These are phyloP conservation scores for Bruguiera gymnorhiza DNA, from an alignment of 345 rosid species.

Conservation along the genomic window DNA sequence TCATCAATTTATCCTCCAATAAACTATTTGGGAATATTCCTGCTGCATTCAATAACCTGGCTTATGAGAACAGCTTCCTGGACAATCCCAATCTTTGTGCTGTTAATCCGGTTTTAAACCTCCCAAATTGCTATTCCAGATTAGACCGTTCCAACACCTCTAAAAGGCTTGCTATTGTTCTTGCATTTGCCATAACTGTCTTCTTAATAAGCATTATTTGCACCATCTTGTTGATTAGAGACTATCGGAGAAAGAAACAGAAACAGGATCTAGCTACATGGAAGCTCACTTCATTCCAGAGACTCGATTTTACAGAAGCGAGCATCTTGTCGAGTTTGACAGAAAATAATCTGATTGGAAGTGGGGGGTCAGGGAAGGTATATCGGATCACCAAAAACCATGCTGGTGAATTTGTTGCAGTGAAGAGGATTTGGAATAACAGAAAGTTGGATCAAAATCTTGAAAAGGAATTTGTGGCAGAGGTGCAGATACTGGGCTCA, in stretches of 20 bases:
- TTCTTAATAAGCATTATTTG: slow-evolving; percentile 27
- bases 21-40: slow-evolving; percentile 65
- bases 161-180: slow-evolving; percentile 42
- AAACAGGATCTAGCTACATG: slow-evolving; percentile 44
- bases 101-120: slow-evolving; percentile 37
- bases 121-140: slow-evolving; percentile 50
- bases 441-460: slow-evolving; percentile 47
- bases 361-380: slow-evolving; percentile 91
- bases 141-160: slow-evolving; percentile 34
- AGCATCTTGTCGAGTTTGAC: slow-evolving; percentile 57
- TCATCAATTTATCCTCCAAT: slow-evolving; percentile 69
- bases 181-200: slow-evolving; percentile 37
- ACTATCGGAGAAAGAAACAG: slow-evolving; percentile 40
- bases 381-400: slow-evolving; percentile 45
- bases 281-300: slow-evolving; percentile 83
- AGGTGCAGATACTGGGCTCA: slow-evolving; percentile 68
- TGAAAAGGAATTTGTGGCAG: slow-evolving; percentile 74
- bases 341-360: slow-evolving; percentile 75
- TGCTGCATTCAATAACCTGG: slow-evolving; percentile 46
- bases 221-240: slow-evolving; percentile 43
- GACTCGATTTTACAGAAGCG: slow-evolving; percentile 57
- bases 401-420: slow-evolving; percentile 63
- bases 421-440: slow-evolving; percentile 72
- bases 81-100: slow-evolving; percentile 68
- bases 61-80: slow-evolving; percentile 63